Percentiles rank a stretch among this genome's conserved stretches.
These are phyloP conservation scores for Salix exigua DNA, from an alignment of 345 rosid genomes.

Conservation along the genomic window DNA sequence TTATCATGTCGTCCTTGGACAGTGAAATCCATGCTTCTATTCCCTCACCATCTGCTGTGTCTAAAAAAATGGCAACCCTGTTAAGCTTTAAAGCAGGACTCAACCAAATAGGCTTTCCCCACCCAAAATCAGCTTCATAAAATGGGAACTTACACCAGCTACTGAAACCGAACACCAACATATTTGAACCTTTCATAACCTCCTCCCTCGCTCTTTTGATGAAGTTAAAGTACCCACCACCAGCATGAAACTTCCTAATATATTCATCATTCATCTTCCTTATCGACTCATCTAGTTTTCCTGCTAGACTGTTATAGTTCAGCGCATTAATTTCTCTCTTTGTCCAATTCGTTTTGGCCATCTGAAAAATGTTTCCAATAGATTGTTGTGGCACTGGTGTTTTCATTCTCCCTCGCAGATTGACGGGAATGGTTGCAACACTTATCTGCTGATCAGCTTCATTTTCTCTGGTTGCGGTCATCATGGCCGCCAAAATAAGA, in stretches of 20 bases:
- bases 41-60: constrained; percentile 19
- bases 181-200: not conserved
- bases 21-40: constrained; percentile 31
- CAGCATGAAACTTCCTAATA: constrained; percentile 17
- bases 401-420: constrained; percentile 16
- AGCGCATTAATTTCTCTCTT: not conserved
- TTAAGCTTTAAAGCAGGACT: constrained; percentile 7
- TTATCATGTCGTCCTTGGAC: constrained; percentile 20
- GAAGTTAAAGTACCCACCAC: not conserved
- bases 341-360: constrained; percentile 10
- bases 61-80: constrained; percentile 10
- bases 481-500: constrained; percentile 23
- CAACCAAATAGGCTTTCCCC: constrained; percentile 31
- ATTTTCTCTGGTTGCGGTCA: not conserved
- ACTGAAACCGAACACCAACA: constrained; percentile 1
- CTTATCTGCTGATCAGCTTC: not conserved
- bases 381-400: constrained; percentile 20
- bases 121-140: constrained; percentile 29
- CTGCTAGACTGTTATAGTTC: not conserved
- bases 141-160: constrained; percentile 30
- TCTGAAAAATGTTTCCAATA: constrained; percentile 23
- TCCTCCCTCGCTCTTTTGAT: not conserved
- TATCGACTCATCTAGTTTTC: constrained; percentile 14
- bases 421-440: not conserved
- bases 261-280: constrained; percentile 6